Base-by-base conservation (phyloP, 1,139 yeast genomes). In the Saccharomyces hybrid region DNA sequence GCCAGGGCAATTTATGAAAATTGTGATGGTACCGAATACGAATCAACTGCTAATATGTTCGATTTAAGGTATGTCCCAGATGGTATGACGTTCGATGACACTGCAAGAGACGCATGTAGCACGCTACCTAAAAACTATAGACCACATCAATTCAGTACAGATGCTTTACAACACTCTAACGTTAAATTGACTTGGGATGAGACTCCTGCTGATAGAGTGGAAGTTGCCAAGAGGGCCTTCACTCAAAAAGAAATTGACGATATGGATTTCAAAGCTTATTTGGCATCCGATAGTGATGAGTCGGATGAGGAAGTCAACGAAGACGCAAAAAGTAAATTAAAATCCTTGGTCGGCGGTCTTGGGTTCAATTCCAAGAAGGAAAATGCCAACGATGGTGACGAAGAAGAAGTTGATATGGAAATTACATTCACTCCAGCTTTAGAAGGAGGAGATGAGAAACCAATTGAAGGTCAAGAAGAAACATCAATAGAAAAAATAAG, bases 121-220 rank as follows among this genome's bases (percentile, higher is more conserved):
- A 79, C 81, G 59, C 76, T 90, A 25, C 97, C 98, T 1, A 75
- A 83, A 3, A 80, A 80, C 52, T 95, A 93, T 70, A 84, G 82
- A 62, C 99, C 99, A n/a, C 65, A 71, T 32, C 79, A 84, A 11
- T 95, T 93, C 72, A 88, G 88, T 34, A 95, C 97, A 2, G 97
- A 88, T 71, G 97, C 97, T 0, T 77, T 91, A 56, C 96, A 90
- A 67, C 96, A 89, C 68, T 89, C 97, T 13, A 90, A 89, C 66
- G 97, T 91, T 49, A 88, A 88, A 67, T 77, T 91, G 60, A 90
- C 97, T 0, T 91, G 98, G 98, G 99, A 95, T 71, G 98, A 93
- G 72, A 95, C 98, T 0, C 99, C 99, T 3, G 85, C 83, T 57
- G 97, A 90, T 65, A 81, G 99, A 68, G 71, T 83, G n/a, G 83